A percentile compares a stretch with the other conserved stretches of the same genome.
Conservation (phyloP, 345 rosid genomes). For the Aquilaria malaccensis region DNA sequence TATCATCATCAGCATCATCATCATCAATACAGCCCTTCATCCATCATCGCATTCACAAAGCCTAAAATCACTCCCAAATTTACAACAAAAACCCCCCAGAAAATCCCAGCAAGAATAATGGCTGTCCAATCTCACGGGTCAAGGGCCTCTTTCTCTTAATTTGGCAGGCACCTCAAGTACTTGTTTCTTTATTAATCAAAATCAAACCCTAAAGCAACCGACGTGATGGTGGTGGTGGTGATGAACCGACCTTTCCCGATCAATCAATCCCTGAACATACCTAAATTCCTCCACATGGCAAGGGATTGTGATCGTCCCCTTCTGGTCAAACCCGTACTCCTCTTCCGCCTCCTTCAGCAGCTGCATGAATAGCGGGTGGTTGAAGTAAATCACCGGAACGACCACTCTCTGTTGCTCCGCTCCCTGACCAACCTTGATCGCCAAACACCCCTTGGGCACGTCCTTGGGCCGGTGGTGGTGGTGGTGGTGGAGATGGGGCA, state of each 20-base stretch:
- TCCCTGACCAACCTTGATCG: conserved; percentile 52
- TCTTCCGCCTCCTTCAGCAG: conserved; percentile 54
- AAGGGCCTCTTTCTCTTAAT: conserved; percentile 5
- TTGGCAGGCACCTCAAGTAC: conserved; percentile 9
- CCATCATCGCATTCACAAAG: not conserved
- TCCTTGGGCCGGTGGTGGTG: conserved; percentile 21
- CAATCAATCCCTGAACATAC: conserved; percentile 51
- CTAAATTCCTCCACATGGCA: conserved; percentile 51
- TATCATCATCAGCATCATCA: conserved; percentile 11
- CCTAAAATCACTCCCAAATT: conserved; percentile 4
- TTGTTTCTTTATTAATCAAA: not conserved
- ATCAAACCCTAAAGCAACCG: conserved; percentile 28
- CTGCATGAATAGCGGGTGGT: conserved; percentile 58
- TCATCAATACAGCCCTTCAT: conserved; percentile 11
- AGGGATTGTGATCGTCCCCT: conserved; percentile 56
- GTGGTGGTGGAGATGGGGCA: conserved; percentile 20
- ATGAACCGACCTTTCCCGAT: conserved; percentile 43
- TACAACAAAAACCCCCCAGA: conserved; percentile 5
- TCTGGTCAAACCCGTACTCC: conserved; percentile 62
- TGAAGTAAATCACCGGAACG: conserved; percentile 47
- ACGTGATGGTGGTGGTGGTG: conserved; percentile 18
- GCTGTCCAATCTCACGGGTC: not conserved
- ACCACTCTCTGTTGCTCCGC: conserved; percentile 43
- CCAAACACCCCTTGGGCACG: conserved; percentile 59
- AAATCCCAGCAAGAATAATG: too few species aligned